phyloP scores from a whole-genome alignment of 1,139 yeast genomes.

The Suhomyces bokatorum region DNA sequence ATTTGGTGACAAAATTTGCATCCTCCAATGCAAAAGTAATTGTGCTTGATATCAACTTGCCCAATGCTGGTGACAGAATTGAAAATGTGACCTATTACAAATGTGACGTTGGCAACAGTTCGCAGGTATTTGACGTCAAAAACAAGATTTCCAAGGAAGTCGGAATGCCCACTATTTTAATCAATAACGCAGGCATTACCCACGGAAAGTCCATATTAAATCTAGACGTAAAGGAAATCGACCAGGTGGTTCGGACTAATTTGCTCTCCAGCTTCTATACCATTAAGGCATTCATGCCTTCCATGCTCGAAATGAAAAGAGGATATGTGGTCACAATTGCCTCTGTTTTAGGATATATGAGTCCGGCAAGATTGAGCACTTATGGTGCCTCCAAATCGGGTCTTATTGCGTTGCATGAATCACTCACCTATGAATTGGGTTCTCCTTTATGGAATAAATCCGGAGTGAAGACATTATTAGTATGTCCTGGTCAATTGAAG shows the following conservation, averaged over 20 bases:
- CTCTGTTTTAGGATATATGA: conserved; percentile 78
- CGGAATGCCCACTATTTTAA: conserved; percentile 64
- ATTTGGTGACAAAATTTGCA: conserved; percentile 50
- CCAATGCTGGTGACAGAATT: conserved; percentile 45
- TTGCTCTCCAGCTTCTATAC: conserved; percentile 69
- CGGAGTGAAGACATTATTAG: conserved; percentile 70
- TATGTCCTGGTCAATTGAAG: conserved; percentile 84
- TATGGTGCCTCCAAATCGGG: conserved; percentile 94
- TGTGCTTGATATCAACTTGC: conserved; percentile 59
- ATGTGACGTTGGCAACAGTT: conserved; percentile 67
- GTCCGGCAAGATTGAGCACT: conserved; percentile 79
- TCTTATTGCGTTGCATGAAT: conserved; percentile 77
- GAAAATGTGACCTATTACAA: conserved; percentile 52
- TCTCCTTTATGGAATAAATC: conserved; percentile 45
- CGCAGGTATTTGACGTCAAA: conserved; percentile 36
- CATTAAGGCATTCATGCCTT: conserved; percentile 69
- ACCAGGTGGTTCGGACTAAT: conserved; percentile 62
- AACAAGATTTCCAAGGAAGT: conserved; percentile 42
- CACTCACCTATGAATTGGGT: conserved; percentile 70
- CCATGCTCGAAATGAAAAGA: conserved; percentile 58
- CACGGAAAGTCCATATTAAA: conserved; percentile 59
- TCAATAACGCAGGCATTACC: conserved; percentile 83
- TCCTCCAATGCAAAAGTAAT: conserved; percentile 51
- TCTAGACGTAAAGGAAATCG: conserved; percentile 57
- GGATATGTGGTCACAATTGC: conserved; percentile 83